These are phyloP conservation scores for Pichia sp. DNA, from an alignment of 1,139 yeast genomes.

Conservation along the genomic window DNA sequence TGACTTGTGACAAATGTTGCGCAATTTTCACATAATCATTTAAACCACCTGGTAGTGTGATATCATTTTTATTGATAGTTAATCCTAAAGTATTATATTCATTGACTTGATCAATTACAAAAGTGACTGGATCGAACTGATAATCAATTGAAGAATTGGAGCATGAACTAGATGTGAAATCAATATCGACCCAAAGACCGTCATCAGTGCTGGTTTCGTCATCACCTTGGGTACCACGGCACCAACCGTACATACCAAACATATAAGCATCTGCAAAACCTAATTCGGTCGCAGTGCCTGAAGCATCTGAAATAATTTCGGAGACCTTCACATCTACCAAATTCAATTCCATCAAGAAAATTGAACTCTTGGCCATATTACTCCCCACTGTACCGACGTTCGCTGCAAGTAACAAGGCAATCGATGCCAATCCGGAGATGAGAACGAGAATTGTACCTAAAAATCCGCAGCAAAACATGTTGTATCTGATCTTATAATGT, in stretches of 20 bases:
- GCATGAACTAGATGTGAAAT: slow-evolving; percentile 47
- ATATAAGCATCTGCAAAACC: slow-evolving; percentile 58
- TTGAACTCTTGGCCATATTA: slow-evolving; percentile 27
- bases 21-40: slow-evolving; percentile 27
- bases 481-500: background rate
- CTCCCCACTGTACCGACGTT: slow-evolving; percentile 20
- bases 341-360: slow-evolving; percentile 36
- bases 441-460: slow-evolving; percentile 5
- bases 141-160: slow-evolving; percentile 40
- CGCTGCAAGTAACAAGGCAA: slow-evolving; percentile 11
- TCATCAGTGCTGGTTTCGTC: slow-evolving; percentile 10
- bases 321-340: slow-evolving; percentile 20
- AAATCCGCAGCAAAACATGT: slow-evolving; percentile 6
- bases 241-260: slow-evolving; percentile 68
- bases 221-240: slow-evolving; percentile 40
- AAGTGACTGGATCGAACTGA: slow-evolving; percentile 42
- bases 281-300: slow-evolving; percentile 22
- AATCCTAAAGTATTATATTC: slow-evolving; percentile 14
- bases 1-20: slow-evolving; percentile 34
- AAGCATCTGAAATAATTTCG: slow-evolving; percentile 13
- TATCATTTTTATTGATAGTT: slow-evolving; percentile 10
- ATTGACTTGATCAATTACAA: slow-evolving; percentile 36
- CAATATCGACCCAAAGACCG: slow-evolving; percentile 16
- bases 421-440: slow-evolving; percentile 7
- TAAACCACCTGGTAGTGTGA: slow-evolving; percentile 28